These are phyloP conservation scores for Akanthomyces lecanii DNA, from an alignment of 2,329 filamentous ascomycete species.

Conservation along the genomic window DNA sequence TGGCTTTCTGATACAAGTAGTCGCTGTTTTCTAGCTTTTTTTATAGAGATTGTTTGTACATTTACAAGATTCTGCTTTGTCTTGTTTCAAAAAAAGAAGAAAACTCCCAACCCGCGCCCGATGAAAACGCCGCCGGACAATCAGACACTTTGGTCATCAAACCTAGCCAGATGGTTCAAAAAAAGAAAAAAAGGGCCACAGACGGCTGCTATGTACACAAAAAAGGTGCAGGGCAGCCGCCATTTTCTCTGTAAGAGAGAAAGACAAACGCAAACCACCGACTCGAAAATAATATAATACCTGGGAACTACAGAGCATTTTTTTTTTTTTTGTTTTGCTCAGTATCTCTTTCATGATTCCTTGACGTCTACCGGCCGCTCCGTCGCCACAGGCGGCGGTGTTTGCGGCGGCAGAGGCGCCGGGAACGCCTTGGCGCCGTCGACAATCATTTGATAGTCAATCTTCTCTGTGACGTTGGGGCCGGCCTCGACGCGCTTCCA, in stretches of 20 bases:
- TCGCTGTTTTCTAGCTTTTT: too few relatives aligned
- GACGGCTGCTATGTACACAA: background rate
- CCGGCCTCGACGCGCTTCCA: conserved; percentile 84
- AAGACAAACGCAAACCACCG: too few relatives aligned
- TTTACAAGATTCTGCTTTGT: too few relatives aligned
- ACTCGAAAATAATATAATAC: too few relatives aligned
- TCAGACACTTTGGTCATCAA: background rate
- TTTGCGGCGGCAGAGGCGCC: conserved; percentile 25
- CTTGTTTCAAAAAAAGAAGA: background rate
- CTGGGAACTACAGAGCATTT: too few relatives aligned
- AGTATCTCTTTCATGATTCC: background rate
- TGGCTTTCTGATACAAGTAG: background rate
- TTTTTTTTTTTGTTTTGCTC: too few relatives aligned
- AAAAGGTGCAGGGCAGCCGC: background rate
- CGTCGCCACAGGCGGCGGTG: conserved; percentile 17
- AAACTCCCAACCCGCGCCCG: background rate
- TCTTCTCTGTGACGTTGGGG: conserved; percentile 41
- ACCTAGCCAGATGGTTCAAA: background rate
- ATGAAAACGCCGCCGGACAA: background rate
- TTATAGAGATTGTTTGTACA: background rate
- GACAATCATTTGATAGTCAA: conserved; percentile 64
- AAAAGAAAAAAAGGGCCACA: background rate
- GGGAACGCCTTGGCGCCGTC: conserved; percentile 50
- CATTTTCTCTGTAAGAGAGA: too few relatives aligned
- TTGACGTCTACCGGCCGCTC: conserved; percentile 2